Base-by-base conservation (phyloP, 345 rosid genomes). In the Citrus hindsii region DNA sequence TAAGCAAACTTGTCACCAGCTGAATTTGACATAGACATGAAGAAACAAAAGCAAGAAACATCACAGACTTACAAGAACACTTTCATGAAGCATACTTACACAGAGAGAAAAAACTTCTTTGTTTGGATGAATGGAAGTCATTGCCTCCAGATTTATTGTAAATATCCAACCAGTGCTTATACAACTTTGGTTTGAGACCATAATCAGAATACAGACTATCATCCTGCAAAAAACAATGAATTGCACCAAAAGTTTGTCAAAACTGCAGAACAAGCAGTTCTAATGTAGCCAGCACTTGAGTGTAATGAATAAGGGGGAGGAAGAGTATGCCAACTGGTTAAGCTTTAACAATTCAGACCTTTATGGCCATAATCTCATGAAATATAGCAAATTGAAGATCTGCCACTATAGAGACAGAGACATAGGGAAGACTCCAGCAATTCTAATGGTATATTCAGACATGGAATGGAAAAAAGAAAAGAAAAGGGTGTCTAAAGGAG, bases 81-180 rank as follows among this genome's bases (percentile, higher is more conserved):
- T 33, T 74, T 74, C 62, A 81, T n/a, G 55, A 71, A 42, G 61
- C 30, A 59, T 56, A 86, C 98, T 74, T 87, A 95, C 98, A 95
- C n/a, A 93, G 88, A 76, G 93, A 87, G 82, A 93, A 92, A 86
- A 90, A 91, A 40, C 80, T 69, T 82, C 92, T 90, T 76, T 90
- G 92, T 73, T 83, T 86, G 38, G 98, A 92, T 55, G 87, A 89
- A 85, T 83, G 84, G 64, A 95, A 91, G 77, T 90, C 92, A 78
- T 80, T 85, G 79, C 92, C 89, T 74, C 92, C 93, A 48, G 90
- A 84, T 79, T 69, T 81, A 77, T 83, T 82, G 83, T 87, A 88
- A 79, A 83, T 63, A 76, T 93, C 91, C 77, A 90, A 79, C 98
- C 98, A 95, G 83, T 93, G 93, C 66, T 88, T 85, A 82, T 85